phyloP scores from a whole-genome alignment of 2,329 filamentous ascomycete species.

The Phyllosticta ampelicida region DNA sequence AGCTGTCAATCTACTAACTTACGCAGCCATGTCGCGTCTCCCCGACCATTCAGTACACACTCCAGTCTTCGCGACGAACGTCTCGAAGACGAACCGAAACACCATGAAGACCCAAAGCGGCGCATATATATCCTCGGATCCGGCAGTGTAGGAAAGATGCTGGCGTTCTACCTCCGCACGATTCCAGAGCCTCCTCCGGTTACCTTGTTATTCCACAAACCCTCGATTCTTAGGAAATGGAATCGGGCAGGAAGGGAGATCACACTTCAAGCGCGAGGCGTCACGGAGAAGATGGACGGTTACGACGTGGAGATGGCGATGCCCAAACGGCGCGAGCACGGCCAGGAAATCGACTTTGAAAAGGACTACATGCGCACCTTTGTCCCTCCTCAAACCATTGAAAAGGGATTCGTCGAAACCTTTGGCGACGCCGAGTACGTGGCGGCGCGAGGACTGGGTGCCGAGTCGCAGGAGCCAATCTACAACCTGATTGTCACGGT shows the following conservation, averaged over 20 bases:
- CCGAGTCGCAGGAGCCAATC: conserved; percentile 40
- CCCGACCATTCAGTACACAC: neutral
- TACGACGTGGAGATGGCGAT: conserved; percentile 37
- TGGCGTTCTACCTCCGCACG: conserved; percentile 60
- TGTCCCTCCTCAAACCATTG: neutral
- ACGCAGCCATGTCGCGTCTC: neutral
- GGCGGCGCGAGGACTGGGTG: conserved; percentile 4
- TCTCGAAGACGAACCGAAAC: neutral
- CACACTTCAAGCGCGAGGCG: conserved; percentile 35
- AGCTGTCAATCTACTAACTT: neutral
- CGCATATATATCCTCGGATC: conserved; percentile 67
- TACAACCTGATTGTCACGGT: conserved; percentile 67
- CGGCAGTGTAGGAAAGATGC: conserved; percentile 70
- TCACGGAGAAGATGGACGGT: conserved; percentile 28
- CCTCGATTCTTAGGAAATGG: conserved; percentile 37
- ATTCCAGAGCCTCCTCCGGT: conserved; percentile 56
- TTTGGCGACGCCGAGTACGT: neutral
- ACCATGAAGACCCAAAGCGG: neutral
- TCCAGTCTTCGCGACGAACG: neutral
- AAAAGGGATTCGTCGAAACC: neutral
- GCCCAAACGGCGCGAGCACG: conserved; percentile 27
- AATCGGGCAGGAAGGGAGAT: conserved; percentile 33
- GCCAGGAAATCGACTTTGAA: conserved; percentile 19
- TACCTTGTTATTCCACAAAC: conserved; percentile 64
- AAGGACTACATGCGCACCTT: neutral